A percentile compares a stretch with the other conserved stretches of the same genome.
phyloP scores from a whole-genome alignment of 2,329 filamentous ascomycete genomes.

The Ceratocystis papillata region DNA sequence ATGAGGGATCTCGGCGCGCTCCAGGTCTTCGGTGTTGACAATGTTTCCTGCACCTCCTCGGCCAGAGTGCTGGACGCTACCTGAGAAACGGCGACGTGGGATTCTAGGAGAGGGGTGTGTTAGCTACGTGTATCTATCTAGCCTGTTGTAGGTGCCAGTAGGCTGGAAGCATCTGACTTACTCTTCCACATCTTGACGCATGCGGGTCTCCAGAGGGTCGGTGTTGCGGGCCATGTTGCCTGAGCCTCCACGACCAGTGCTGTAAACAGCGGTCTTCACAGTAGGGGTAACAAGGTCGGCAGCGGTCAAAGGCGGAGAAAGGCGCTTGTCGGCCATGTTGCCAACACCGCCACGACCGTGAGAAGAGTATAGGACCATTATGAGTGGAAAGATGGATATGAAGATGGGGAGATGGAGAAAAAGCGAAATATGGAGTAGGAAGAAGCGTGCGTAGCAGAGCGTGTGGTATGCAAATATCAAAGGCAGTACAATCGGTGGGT shows the following conservation, averaged over 20 bases:
- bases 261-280: constrained; percentile 73
- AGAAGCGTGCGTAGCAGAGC: background rate
- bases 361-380: constrained; percentile 37
- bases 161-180: constrained; percentile 33
- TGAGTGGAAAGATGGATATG: background rate
- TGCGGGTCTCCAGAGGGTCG: constrained; percentile 62
- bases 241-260: constrained; percentile 76
- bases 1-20: constrained; percentile 31
- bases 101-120: constrained; percentile 33
- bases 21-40: constrained; percentile 35
- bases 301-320: constrained; percentile 43
- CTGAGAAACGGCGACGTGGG: constrained; percentile 46
- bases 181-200: constrained; percentile 72
- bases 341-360: constrained; percentile 71
- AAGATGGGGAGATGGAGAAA: constrained; percentile 5
- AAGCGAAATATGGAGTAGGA: background rate
- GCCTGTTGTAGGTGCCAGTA: constrained; percentile 15
- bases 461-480: background rate
- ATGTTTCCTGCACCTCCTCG: constrained; percentile 68
- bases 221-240: constrained; percentile 75
- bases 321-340: constrained; percentile 48
- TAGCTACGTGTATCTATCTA: constrained; percentile 16
- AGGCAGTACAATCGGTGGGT: background rate
- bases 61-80: constrained; percentile 51
- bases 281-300: constrained; percentile 69